Base-by-base conservation (phyloP, 352 stramenopile species). In the Phytopythium aichiense region DNA sequence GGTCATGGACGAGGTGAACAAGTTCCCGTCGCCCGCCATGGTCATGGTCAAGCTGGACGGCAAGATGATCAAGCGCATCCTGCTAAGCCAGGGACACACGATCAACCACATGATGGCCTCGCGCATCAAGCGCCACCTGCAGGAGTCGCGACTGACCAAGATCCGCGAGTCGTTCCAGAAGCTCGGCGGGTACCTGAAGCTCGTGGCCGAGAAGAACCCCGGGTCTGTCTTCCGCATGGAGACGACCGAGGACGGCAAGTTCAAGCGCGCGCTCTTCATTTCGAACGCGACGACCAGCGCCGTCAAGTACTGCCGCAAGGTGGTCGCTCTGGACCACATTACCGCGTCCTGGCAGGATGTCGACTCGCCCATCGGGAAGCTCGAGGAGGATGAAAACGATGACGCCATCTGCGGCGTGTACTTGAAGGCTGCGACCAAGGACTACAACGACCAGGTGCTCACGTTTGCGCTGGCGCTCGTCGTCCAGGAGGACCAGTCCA, bases 71-170 rank as follows among this genome's bases (percentile, higher is more conserved):
- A 79, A 81, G 68, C 75, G 81, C 20, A 87, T 92, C 50, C 38
- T 92, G 22, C 61, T 92, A 40, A 76, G 74, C 40, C 81, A 81
- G 18, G 83, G 83, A n/a, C 79, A 91, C 57, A 79, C 79, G 11
- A 82, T 92, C 48, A 91, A 92, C 60, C 78, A 90, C 67, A 91
- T 91, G 81, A 92, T 89, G 81, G 74, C 84, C 56, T 92, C 84
- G 30, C 74, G 84, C n/a, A 87, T 91, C 64, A 91, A 90, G 63
- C 62, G 82, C 31, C 78, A 88, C 57, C 69, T 92, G 31, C 78
- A 88, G 52, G 79, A 89, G 43, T 73, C 74, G 40, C 71, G 80
- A 28, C 67, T 90, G 45, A 67, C 66, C 25, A 79, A 80, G 59
- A 77, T 91, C 20, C 79, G 81, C 18, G 60, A 61, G 48, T 89